phyloP scores from a whole-genome alignment of 2,329 filamentous ascomycete genomes.

The Trichoderma aggressivum region DNA sequence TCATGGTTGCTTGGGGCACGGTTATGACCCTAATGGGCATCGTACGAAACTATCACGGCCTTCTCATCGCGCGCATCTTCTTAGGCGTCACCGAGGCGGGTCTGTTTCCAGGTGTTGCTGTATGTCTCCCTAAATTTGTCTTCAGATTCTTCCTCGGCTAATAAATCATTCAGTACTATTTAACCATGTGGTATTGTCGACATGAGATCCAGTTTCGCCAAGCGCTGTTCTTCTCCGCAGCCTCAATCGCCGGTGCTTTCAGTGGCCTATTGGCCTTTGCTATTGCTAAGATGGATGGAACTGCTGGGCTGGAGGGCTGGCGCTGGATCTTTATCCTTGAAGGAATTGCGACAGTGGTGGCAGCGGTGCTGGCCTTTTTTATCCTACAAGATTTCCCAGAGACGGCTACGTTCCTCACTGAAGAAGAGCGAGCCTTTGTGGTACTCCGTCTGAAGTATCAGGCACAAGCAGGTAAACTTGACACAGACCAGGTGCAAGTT shows the following conservation, averaged over 20 bases:
- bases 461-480: slow-evolving; percentile 32
- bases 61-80: slow-evolving; percentile 51
- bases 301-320: slow-evolving; percentile 58
- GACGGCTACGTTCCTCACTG: slow-evolving; percentile 68
- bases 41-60: slow-evolving; percentile 46
- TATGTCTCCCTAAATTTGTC: slow-evolving; percentile 19
- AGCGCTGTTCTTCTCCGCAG: slow-evolving; percentile 79
- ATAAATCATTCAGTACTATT: slow-evolving; percentile 40
- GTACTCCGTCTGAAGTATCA: slow-evolving; percentile 69
- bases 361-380: slow-evolving; percentile 66
- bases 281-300: slow-evolving; percentile 66
- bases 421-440: slow-evolving; percentile 68
- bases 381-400: slow-evolving; percentile 79
- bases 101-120: slow-evolving; percentile 61
- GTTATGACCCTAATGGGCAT: slow-evolving; percentile 54
- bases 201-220: slow-evolving; percentile 54
- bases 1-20: slow-evolving; percentile 62
- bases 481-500: slow-evolving; percentile 29
- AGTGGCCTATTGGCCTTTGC: slow-evolving; percentile 68
- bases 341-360: slow-evolving; percentile 65
- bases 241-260: slow-evolving; percentile 74
- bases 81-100: slow-evolving; percentile 65
- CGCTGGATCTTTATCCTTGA: slow-evolving; percentile 67
- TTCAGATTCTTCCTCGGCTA: neutral
- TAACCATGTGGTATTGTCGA: slow-evolving; percentile 59